A percentile compares a stretch with the other conserved stretches of the same genome.
These are phyloP conservation scores for Entophlyctis helioformis DNA, from an alignment of 192 early-diverging fungal species.

Conservation along the genomic window DNA sequence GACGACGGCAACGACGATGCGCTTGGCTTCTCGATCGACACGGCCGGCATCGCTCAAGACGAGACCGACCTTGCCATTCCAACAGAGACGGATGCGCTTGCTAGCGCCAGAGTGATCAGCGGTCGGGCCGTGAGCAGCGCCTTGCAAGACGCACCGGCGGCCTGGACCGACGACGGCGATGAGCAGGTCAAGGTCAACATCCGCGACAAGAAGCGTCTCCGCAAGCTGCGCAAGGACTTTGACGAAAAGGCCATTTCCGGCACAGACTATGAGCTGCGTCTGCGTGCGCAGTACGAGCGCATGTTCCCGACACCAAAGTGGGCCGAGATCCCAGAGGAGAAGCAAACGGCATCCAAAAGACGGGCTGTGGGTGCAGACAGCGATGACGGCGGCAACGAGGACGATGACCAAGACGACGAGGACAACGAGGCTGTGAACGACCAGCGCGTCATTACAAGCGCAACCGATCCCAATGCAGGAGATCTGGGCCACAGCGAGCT, in stretches of 20 bases:
- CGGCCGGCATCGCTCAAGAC: conserved; percentile 12
- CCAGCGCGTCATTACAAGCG: too few species aligned
- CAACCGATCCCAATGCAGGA: too few species aligned
- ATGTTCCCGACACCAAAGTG: conserved; percentile 78
- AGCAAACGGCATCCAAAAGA: conserved; percentile 4
- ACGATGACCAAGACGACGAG: too few species aligned
- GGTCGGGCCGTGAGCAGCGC: neutral
- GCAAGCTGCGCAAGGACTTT: conserved; percentile 67
- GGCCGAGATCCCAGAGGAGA: conserved; percentile 35
- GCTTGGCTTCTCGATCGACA: conserved; percentile 13
- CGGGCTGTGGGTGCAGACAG: too few species aligned
- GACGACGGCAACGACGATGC: conserved; percentile 16
- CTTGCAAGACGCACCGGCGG: conserved; percentile 17
- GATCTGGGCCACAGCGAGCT: too few species aligned
- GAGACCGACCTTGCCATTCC: conserved; percentile 1
- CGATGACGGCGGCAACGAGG: too few species aligned
- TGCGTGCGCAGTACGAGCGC: conserved; percentile 74
- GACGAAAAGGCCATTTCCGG: conserved; percentile 65
- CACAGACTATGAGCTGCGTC: conserved; percentile 68
- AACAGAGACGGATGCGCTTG: conserved; percentile 1
- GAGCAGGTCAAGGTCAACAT: conserved; percentile 61
- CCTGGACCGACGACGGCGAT: conserved; percentile 77
- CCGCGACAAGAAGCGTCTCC: conserved; percentile 43
- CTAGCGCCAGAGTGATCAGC: neutral
- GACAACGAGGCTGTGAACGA: too few species aligned